Evolutionary conservation across 2,329 filamentous ascomycete species (phyloP), one percentile per base, ranked within the genome.

Genomic region (Plenodomus lindquistii): DNA sequence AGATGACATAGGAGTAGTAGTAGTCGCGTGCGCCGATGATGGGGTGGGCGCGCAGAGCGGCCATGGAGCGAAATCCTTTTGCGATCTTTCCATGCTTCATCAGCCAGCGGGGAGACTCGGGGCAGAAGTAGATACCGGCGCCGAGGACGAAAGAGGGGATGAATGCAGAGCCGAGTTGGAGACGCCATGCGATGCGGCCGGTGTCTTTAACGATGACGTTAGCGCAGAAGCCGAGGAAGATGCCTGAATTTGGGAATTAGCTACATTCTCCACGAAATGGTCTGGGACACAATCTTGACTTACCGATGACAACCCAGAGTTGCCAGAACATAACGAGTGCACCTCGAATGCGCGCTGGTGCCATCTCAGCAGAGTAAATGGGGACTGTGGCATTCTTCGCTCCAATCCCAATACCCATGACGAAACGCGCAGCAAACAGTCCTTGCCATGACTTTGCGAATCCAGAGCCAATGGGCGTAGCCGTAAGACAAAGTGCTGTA

Each of bases 41-140:
- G 35, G 68, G 65, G 38, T 58, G 48, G 7, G 66, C 67, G 10
- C 69, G 69, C 15, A 84, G 62, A 4, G 62, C 64, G 13, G 61
- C 60, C 71, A 83, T 80, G 4, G 80, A 79, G 3, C 60, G 42
- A 65, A 77, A 84, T 2, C 76, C 81, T 46, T 74, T 31, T 2
- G 69, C 64, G 7, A 63, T 36, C 7, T 63, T 62, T 13, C 66
- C 65, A 40, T 74, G 66, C 58, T 70, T 71, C 55, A 74, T 68
- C 36, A 74, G 63, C 62, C 72, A 73, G 44, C 73, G 64, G 38
- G 73, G 72, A 15, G 70, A 53, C 51, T 69, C 72, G 5, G 73
- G 73, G 46, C 71, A 73, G 47, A 70, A 73, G 40, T 56, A 70
- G 37, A 74, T 65, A 20, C 72, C 65, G 21, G 52, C 10, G 6